Percentiles rank a stretch among this genome's conserved stretches.
Evolutionary conservation across 1,284 basidiomycete species (phyloP).

Genomic region (Schizopora paradoxa): DNA sequence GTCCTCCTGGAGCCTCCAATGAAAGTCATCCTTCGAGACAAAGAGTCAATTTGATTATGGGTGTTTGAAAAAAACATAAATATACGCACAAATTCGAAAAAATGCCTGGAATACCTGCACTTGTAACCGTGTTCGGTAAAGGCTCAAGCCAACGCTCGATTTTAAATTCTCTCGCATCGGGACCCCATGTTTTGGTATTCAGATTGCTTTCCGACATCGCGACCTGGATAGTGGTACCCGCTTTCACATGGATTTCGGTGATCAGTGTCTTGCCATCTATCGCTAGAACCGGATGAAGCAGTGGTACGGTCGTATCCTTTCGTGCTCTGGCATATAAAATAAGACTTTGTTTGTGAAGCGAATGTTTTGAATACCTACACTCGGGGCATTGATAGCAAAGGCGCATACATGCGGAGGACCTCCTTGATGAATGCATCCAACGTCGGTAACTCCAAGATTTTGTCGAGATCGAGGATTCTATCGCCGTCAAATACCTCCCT

Average conservation of each 20-base stretch:
- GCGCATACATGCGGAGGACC: constrained; percentile 37
- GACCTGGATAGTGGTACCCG: background rate
- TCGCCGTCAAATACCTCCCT: constrained; percentile 19
- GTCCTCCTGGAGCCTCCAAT: background rate
- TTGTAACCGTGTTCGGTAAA: background rate
- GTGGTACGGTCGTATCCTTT: background rate
- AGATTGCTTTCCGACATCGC: background rate
- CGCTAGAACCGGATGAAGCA: background rate
- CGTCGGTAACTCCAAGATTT: constrained; percentile 32
- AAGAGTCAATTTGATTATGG: no score
- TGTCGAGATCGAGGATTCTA: constrained; percentile 31
- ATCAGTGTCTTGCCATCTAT: background rate
- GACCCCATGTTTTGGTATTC: constrained; percentile 7
- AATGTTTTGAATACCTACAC: background rate
- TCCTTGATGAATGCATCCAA: constrained; percentile 43
- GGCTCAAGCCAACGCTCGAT: constrained; percentile 11
- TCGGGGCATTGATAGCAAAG: background rate
- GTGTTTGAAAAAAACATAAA: no score
- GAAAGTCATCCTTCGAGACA: no score
- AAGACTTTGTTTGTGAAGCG: background rate
- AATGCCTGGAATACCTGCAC: no score
- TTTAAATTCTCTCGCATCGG: constrained; percentile 9
- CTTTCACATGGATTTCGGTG: background rate
- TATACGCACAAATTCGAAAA: no score
- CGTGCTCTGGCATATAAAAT: background rate